A percentile compares a stretch with the other conserved stretches of the same genome.
phyloP scores from a whole-genome alignment of 2,329 filamentous ascomycete species.

The Fusarium tricinctum region DNA sequence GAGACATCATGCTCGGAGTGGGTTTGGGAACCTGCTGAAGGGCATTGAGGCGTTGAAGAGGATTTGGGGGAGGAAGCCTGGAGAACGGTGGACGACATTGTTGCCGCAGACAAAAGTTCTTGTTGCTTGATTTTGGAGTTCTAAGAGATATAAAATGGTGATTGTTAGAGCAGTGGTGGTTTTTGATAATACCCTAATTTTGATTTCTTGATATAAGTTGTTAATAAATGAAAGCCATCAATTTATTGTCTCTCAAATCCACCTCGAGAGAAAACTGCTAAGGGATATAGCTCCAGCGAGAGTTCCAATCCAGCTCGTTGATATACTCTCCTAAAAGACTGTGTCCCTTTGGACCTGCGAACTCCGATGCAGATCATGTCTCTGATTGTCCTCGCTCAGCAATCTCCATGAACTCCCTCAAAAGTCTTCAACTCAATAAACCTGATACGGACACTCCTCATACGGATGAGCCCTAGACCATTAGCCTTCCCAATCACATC shows the following conservation, averaged over 20 bases:
- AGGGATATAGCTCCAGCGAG: too few relatives aligned
- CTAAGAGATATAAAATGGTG: background rate
- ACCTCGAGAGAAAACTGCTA: too few relatives aligned
- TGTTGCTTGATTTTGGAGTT: conserved; percentile 45
- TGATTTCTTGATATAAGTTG: background rate
- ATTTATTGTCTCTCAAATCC: too few relatives aligned
- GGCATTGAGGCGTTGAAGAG: conserved; percentile 43
- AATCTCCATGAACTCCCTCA: background rate
- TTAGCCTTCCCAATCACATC: background rate
- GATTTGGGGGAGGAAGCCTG: conserved; percentile 43
- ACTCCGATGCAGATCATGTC: too few relatives aligned
- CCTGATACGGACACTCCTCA: conserved; percentile 47
- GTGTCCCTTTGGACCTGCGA: too few relatives aligned
- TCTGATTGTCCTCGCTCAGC: fast-evolving
- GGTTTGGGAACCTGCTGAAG: conserved; percentile 46
- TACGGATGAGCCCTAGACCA: conserved; percentile 50
- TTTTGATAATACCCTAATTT: conserved; percentile 29
- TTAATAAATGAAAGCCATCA: too few relatives aligned
- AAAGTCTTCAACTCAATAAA: conserved; percentile 47
- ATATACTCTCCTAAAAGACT: too few relatives aligned
- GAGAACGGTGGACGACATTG: conserved; percentile 47
- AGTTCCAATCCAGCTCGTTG: too few relatives aligned
- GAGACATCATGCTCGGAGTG: conserved; percentile 41
- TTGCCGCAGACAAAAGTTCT: conserved; percentile 45
- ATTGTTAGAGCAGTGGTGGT: background rate